These are phyloP conservation scores for Aspergillus felis DNA, from an alignment of 2,329 filamentous ascomycete genomes.

Conservation along the genomic window DNA sequence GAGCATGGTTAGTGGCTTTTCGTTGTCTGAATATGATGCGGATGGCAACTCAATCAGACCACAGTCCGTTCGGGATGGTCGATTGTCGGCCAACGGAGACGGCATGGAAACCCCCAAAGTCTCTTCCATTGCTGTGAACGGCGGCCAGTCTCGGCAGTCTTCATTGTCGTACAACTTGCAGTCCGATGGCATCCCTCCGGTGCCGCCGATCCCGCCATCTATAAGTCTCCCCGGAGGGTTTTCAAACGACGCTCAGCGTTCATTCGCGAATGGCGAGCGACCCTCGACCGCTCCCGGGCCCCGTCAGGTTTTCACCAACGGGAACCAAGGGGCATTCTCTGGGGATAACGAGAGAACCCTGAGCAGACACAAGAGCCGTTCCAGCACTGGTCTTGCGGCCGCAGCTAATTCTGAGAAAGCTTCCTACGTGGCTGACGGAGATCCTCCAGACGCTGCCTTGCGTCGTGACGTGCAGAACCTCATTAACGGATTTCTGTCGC, in stretches of 20 bases:
- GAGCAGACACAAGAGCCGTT: constrained; percentile 32
- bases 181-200: constrained; percentile 41
- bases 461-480: constrained; percentile 35
- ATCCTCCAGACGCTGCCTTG: constrained; percentile 18
- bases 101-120: constrained; percentile 33
- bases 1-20: constrained; percentile 43
- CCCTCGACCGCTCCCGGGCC: constrained; percentile 31
- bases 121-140: constrained; percentile 16
- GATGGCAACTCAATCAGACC: constrained; percentile 26
- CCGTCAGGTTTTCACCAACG: constrained; percentile 17
- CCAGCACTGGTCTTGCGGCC: constrained; percentile 26
- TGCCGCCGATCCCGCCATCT: constrained; percentile 42
- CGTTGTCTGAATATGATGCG: constrained; percentile 32
- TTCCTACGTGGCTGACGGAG: constrained; percentile 11
- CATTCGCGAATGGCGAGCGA: constrained; percentile 24
- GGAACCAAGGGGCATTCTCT: constrained; percentile 14
- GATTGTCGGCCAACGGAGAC: constrained; percentile 19
- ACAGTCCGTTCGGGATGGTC: constrained; percentile 23
- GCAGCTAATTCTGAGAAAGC: constrained; percentile 12
- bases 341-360: constrained; percentile 24
- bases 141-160: constrained; percentile 9
- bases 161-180: constrained; percentile 8
- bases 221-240: constrained; percentile 42
- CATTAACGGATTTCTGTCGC: constrained; percentile 34
- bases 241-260: constrained; percentile 36